Percentiles rank a stretch among this genome's conserved stretches.
Evolutionary conservation across 2,329 filamentous ascomycete genomes (phyloP).

Genomic region (Ustilaginoidea virens): DNA sequence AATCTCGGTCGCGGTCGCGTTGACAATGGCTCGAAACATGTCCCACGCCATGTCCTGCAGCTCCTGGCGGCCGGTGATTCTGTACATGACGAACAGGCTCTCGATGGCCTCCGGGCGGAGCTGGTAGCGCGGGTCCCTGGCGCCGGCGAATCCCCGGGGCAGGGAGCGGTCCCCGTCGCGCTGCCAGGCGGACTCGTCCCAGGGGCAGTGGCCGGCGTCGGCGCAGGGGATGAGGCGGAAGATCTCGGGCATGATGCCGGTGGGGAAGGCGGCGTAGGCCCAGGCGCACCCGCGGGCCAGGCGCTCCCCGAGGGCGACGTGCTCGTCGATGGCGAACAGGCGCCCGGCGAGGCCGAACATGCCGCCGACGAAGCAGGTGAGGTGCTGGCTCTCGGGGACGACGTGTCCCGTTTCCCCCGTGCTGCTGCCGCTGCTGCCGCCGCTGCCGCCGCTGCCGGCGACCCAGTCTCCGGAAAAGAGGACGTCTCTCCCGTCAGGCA

Average conservation of each 20-base stretch:
- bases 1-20: constrained; percentile 27
- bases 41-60: constrained; percentile 36
- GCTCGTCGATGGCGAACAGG: constrained; percentile 34
- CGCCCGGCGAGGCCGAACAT: constrained; percentile 50
- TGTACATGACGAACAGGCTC: constrained; percentile 64
- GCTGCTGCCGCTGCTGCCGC: too few species aligned
- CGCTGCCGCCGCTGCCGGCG: constrained; percentile 8
- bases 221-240: constrained; percentile 31
- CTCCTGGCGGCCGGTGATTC: constrained; percentile 30
- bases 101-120: constrained; percentile 57
- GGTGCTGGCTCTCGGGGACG: constrained; percentile 15
- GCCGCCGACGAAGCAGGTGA: constrained; percentile 52
- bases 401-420: too few species aligned
- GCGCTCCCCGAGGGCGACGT: constrained; percentile 31
- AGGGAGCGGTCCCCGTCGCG: constrained; percentile 11
- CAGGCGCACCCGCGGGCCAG: constrained; percentile 40
- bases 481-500: constrained; percentile 43
- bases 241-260: constrained; percentile 44
- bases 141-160: constrained; percentile 46
- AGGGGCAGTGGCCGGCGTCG: constrained; percentile 16
- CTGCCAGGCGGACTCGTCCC: constrained; percentile 15
- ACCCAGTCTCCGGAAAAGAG: constrained; percentile 25
- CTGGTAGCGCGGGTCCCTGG: constrained; percentile 31
- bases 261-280: constrained; percentile 37
- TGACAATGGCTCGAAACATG: constrained; percentile 33